Percentiles rank a stretch among this genome's conserved stretches.
Conservation (phyloP, 1,284 basidiomycete species). For the Fomitopsis palustris region DNA sequence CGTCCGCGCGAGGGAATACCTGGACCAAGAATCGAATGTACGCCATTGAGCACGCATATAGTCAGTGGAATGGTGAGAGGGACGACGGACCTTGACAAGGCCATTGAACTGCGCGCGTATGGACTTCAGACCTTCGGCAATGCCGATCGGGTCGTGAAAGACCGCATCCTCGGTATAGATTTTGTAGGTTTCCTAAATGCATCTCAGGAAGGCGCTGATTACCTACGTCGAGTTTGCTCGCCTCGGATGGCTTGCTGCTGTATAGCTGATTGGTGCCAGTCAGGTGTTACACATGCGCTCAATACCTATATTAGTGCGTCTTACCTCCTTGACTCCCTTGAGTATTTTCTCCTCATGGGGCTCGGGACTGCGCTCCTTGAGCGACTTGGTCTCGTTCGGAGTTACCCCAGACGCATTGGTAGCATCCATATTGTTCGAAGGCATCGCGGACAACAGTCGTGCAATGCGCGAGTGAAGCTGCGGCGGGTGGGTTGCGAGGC, state of each 20-base stretch:
- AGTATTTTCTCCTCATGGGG: slow-evolving; percentile 38
- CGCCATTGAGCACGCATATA: not conserved
- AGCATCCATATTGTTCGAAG: slow-evolving; percentile 22
- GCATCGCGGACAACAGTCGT: slow-evolving; percentile 22
- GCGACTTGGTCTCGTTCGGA: slow-evolving; percentile 34
- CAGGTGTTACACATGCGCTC: not conserved
- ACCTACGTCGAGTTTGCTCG: slow-evolving; percentile 11
- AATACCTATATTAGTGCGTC: slow-evolving; percentile 8
- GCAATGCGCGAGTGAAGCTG: not conserved
- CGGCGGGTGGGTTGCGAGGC: not conserved
- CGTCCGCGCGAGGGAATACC: slow-evolving; percentile 43
- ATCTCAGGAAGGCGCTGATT: not conserved
- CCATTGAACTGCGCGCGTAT: slow-evolving; percentile 47
- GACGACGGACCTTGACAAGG: slow-evolving; percentile 37
- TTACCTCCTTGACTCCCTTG: slow-evolving; percentile 37
- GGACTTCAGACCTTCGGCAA: slow-evolving; percentile 39
- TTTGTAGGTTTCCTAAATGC: slow-evolving; percentile 38
- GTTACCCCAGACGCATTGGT: slow-evolving; percentile 40
- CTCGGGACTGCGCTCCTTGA: slow-evolving; percentile 35
- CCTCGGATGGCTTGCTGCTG: slow-evolving; percentile 38
- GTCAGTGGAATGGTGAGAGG: not conserved
- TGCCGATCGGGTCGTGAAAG: slow-evolving; percentile 50
- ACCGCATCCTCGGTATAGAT: slow-evolving; percentile 41
- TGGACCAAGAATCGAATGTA: slow-evolving; percentile 10
- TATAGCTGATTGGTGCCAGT: slow-evolving; percentile 33